These are phyloP conservation scores for Batkoa obscura DNA, from an alignment of 371 early-diverging fungal species.

Conservation along the genomic window DNA sequence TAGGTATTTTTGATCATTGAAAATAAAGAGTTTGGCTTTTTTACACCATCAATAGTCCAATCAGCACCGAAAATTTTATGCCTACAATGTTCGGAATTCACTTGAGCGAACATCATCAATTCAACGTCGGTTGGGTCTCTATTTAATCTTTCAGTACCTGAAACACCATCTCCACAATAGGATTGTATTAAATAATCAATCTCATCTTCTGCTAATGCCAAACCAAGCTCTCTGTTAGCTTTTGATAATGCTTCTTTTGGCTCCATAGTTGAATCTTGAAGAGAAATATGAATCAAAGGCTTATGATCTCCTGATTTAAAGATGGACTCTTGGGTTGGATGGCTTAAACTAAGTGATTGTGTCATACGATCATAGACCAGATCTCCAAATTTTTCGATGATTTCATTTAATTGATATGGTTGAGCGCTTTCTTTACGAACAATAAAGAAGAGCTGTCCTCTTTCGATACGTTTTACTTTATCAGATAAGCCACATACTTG, in stretches of 20 bases:
- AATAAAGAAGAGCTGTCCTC: conserved; percentile 55
- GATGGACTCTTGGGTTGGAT: conserved; percentile 41
- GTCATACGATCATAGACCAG: conserved; percentile 86
- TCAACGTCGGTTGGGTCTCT: conserved; percentile 95
- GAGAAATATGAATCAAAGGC: conserved; percentile 51
- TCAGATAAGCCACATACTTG: conserved; percentile 57
- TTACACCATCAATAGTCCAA: conserved; percentile 82
- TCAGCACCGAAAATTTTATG: conserved; percentile 94
- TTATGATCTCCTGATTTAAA: conserved; percentile 59
- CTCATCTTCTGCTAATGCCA: conserved; percentile 86
- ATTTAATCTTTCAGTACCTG: conserved; percentile 19
- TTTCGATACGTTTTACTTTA: conserved; percentile 63
- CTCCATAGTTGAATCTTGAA: conserved; percentile 17
- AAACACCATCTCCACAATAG: conserved; percentile 36
- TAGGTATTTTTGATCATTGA: conserved; percentile 89
- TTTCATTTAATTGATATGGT: conserved; percentile 8
- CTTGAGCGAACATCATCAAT: conserved; percentile 97
- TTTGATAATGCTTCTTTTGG: conserved; percentile 38
- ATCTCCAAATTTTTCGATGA: conserved; percentile 21
- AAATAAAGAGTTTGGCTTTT: conserved; percentile 65
- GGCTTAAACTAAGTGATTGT: conserved; percentile 33
- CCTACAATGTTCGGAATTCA: conserved; percentile 96
- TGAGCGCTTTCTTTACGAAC: conserved; percentile 4
- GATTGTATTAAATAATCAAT: conserved; percentile 82
- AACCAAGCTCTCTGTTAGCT: conserved; percentile 75